Evolutionary conservation across 1,284 basidiomycete species (phyloP), one percentile per base, ranked within the genome.

Genomic region (Tetrapyrgos nigripes): DNA sequence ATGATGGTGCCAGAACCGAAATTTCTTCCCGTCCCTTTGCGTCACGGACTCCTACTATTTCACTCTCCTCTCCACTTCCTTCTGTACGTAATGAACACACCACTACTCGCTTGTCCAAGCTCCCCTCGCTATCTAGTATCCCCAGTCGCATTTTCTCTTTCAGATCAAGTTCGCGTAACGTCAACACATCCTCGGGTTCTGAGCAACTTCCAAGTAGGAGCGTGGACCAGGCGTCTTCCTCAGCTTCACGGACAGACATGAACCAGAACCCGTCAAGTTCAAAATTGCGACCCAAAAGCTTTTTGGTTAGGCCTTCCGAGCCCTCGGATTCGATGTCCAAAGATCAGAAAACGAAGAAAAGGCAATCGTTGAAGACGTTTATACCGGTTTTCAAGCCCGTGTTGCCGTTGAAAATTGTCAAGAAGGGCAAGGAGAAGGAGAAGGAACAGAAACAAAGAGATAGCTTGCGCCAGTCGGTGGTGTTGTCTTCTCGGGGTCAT

Each of bases 351-450:
- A 51, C 49, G n/a, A 57, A 24, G 27, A 49, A 57, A 26, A 37
- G 17, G 23, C 23, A 23, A 14, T 24, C 46, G 17, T n/a, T 14
- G 17, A 48, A 27, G 46, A 28, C 28, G 28, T 11, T 37, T 21
- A 26, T 27, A 1, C 50, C 50, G 27, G n/a, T n/a, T 17, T 48
- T 58, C 45, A 58, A 53, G 26, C 56, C 56, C 23, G 33, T 58
- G 10, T 11, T 58, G 27, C 56, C 56, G 4, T 48, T 58, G 29
- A 50, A 46, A 4, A 37, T 58, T 23, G 23, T 58, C 17, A 58
- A 58, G 43, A 58, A 49, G 50, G 44, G 10, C 29, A 52, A 6
- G 31, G 14, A 33, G 37, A 4, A 40, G 37, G 37, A n/a, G n/a
- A n/a, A n/a, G n/a, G n/a, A n/a, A n/a, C n/a, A n/a, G n/a, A n/a